Evolutionary conservation across 1,284 basidiomycete species (phyloP), one percentile per base, ranked within the genome.

Genomic region (Baeospora myosura): DNA sequence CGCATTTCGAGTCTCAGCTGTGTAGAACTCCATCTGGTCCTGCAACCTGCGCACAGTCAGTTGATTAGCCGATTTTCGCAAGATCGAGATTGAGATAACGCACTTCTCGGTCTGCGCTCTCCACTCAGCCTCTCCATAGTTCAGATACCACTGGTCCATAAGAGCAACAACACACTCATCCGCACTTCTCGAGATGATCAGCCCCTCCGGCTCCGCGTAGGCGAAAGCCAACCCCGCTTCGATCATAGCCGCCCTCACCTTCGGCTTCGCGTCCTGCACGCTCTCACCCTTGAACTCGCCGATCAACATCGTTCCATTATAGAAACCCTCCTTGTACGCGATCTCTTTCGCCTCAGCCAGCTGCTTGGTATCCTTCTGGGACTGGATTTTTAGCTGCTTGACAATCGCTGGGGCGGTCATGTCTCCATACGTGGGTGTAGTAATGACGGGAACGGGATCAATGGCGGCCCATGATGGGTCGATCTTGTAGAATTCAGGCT

Each of bases 61-160:
- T n/a, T n/a, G 2, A 26, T 38, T n/a, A 23, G 36, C 12, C 8
- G 8, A 7, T 8, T 38, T 12, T 4, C 25, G 12, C 5, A 34
- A 11, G 16, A n/a, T n/a, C n/a, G n/a, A 21, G 21, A 32, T 32
- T 3, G 10, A 11, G 17, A 26, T 23, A 16, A 69, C 79, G 47
- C 56, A 88, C 90, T 76, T 82, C 62, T 93, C 86, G 5, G 92
- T 82, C 56, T 88, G 74, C 12, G 75, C 78, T 63, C 85, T 88
- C 96, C 96, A 99, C 29, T 64, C 62, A 2, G 79, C 61, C 70
- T 98, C 94, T 54, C 95, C 96, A 58, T 98, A 99, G 66, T 98
- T 93, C 60, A 98, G 69, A 67, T 98, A 98, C 94, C 95, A 99
- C 65, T 99, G 96, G 61, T 99, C 96, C 77, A 93, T 95, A 49